Evolutionary conservation across 2,329 filamentous ascomycete species (phyloP).

Genomic region (Penicillium sp.): DNA sequence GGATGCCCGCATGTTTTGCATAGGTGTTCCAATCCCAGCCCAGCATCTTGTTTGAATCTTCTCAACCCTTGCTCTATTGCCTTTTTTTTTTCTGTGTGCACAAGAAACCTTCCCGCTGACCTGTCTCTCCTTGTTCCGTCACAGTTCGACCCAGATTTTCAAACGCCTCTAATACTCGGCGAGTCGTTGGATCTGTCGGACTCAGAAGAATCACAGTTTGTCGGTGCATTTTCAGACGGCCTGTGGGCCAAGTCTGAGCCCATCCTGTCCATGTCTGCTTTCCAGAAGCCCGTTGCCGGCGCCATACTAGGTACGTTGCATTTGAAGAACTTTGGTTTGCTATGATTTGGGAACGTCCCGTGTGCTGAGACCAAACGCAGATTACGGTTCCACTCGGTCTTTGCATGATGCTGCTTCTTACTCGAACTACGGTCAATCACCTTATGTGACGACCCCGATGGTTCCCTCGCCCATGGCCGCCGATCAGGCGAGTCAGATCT

Average conservation of each 20-base stretch:
- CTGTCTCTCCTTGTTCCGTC: slow-evolving; percentile 6
- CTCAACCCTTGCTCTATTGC: slow-evolving; percentile 5
- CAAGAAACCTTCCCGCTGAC: slow-evolving; percentile 13
- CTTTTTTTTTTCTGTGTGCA: slow-evolving; percentile 1
- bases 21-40: slow-evolving; percentile 10
- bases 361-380: slow-evolving; percentile 19
- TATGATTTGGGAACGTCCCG: slow-evolving; percentile 4
- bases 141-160: slow-evolving; percentile 39
- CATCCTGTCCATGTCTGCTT: slow-evolving; percentile 70
- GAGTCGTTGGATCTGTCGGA: slow-evolving; percentile 41
- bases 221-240: slow-evolving; percentile 42
- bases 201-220: slow-evolving; percentile 39
- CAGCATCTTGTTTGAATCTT: slow-evolving; percentile 14
- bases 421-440: slow-evolving; percentile 31
- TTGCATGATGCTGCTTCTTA: slow-evolving; percentile 37
- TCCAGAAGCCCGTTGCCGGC: slow-evolving; percentile 65
- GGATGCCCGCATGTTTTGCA: slow-evolving; percentile 21
- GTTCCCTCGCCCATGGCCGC: slow-evolving; percentile 36
- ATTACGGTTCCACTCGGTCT: slow-evolving; percentile 33
- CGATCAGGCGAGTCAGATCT: slow-evolving; percentile 35
- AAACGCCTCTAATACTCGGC: slow-evolving; percentile 42
- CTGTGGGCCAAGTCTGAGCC: slow-evolving; percentile 51
- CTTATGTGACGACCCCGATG: slow-evolving; percentile 33
- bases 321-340: neutral
- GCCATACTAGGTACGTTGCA: slow-evolving; percentile 68